Evolutionary conservation across 371 early-diverging fungal genomes (phyloP), one percentile per base, ranked within the genome.

Genomic region (Mortierella sp.): DNA sequence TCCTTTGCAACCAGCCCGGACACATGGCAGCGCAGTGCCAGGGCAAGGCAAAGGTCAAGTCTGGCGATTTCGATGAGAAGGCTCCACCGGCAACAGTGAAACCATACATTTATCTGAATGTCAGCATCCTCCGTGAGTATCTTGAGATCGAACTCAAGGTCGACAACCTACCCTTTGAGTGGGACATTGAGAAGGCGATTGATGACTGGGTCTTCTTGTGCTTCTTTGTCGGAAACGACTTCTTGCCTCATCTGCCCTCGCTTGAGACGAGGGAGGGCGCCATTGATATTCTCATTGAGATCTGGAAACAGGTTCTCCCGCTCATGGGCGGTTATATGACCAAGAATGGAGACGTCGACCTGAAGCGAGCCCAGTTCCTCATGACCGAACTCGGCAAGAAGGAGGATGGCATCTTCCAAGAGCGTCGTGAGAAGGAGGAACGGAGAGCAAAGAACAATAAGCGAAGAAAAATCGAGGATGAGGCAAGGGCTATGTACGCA

Each of bases 211-310:
- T 99, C 21, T 97, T 99, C 65, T 79, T 99, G 75, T 97, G 97
- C 76, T 99, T 99, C 86, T 97, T 99, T 84, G 98, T 99, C 27
- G 99, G 99, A 62, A 99, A 99, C 82, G 99, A 99, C 84, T 99
- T 99, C 84, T 83, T 99, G 66, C 99, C 99, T 5, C 98, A 98
- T 79, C 79, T 99, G 52, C 99, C 99, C 0, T 96, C 96, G 17
- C 85, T 99, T 52, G 99, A 99, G 72, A 99, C 99, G 47, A 88
- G 95, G 39, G 98, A 99, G 80, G 95, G 97, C 39, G 99, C 99
- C 14, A 92, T 99, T 59, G 97, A 98, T 69, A 86, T 88, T 24
- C 82, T 98, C 26, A 89, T 97, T 56, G 84, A 86, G 27, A 83
- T 97, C 19, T 99, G 97, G 95, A 95, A 96, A 72, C 81, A 86